A percentile compares a stretch with the other conserved stretches of the same genome.
phyloP scores from a whole-genome alignment of 1,139 yeast genomes.

The Lizanozyma gosingica region DNA sequence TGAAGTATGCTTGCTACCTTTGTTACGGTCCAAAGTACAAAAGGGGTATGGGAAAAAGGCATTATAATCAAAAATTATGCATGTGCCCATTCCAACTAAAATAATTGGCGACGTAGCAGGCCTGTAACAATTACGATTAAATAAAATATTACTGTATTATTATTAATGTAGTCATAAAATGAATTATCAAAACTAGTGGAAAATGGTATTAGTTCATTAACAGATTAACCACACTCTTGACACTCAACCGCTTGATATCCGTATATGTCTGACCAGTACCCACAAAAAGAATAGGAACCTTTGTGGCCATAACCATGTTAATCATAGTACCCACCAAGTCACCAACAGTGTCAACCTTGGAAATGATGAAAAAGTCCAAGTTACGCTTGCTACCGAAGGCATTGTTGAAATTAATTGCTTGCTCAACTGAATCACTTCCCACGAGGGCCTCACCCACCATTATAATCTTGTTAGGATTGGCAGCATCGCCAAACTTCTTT shows the following conservation, averaged over 20 bases:
- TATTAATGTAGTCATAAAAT: too few relatives aligned
- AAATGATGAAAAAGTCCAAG: slow-evolving; percentile 84
- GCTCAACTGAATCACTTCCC: slow-evolving; percentile 95
- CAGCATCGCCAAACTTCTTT: slow-evolving; percentile 92
- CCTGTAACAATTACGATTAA: too few relatives aligned
- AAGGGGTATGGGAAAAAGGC: too few relatives aligned
- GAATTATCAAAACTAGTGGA: too few relatives aligned
- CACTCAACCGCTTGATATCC: slow-evolving; percentile 86
- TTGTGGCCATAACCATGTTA: slow-evolving; percentile 94
- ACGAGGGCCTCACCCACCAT: slow-evolving; percentile 99
- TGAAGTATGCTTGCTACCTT: too few relatives aligned
- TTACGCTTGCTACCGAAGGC: slow-evolving; percentile 84
- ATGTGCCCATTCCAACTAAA: too few relatives aligned
- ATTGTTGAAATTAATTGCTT: slow-evolving; percentile 84
- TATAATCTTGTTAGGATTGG: slow-evolving; percentile 90
- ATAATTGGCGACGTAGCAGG: too few relatives aligned
- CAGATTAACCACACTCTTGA: slow-evolving; percentile 85
- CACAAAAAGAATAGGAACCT: slow-evolving; percentile 88
- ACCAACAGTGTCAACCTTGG: slow-evolving; percentile 96
- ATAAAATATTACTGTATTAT: too few relatives aligned
- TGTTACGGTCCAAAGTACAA: too few relatives aligned
- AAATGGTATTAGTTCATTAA: slow-evolving; percentile 39
- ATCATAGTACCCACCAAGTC: slow-evolving; percentile 96
- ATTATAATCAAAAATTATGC: too few relatives aligned
- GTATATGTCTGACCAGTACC: slow-evolving; percentile 98